A percentile compares a stretch with the other conserved stretches of the same genome.
phyloP scores from a whole-genome alignment of 768 basidiomycete species.

The Candolleomyces aberdarensis region DNA sequence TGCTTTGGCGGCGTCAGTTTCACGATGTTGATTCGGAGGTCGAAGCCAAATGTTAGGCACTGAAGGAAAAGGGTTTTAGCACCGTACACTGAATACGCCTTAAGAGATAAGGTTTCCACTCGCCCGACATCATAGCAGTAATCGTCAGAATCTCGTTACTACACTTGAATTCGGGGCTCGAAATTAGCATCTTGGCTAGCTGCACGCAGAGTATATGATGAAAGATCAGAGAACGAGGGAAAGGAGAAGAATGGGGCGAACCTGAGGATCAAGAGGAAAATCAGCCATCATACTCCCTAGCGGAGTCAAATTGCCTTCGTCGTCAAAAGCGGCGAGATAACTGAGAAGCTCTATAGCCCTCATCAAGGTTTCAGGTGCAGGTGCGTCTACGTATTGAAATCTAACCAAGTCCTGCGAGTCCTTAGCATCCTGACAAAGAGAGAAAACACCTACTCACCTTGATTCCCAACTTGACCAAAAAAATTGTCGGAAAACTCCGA shows the following conservation, averaged over 20 bases:
- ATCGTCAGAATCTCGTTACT: conserved; percentile 95
- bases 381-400: conserved; percentile 90
- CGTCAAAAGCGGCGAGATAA: conserved; percentile 88
- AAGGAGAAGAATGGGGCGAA: conserved; percentile 25
- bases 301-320: conserved; percentile 86
- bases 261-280: conserved; percentile 98
- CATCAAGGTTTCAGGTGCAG: conserved; percentile 96
- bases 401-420: conserved; percentile 66
- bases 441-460: conserved; percentile 45
- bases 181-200: conserved; percentile 92
- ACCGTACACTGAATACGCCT: not conserved
- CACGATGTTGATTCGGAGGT: conserved; percentile 80
- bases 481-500: no score
- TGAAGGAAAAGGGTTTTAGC: conserved; percentile 20
- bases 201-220: conserved; percentile 20
- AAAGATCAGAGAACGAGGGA: not conserved
- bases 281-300: conserved; percentile 94
- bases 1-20: conserved; percentile 91
- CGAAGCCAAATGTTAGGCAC: conserved; percentile 95
- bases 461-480: conserved; percentile 91
- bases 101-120: conserved; percentile 14
- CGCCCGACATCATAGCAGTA: conserved; percentile 94
- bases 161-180: conserved; percentile 92
- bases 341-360: conserved; percentile 92
- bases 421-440: not conserved